Evolutionary conservation across 78 protist genomes (phyloP).

Genomic region (Mantamonas sphyraenae): DNA sequence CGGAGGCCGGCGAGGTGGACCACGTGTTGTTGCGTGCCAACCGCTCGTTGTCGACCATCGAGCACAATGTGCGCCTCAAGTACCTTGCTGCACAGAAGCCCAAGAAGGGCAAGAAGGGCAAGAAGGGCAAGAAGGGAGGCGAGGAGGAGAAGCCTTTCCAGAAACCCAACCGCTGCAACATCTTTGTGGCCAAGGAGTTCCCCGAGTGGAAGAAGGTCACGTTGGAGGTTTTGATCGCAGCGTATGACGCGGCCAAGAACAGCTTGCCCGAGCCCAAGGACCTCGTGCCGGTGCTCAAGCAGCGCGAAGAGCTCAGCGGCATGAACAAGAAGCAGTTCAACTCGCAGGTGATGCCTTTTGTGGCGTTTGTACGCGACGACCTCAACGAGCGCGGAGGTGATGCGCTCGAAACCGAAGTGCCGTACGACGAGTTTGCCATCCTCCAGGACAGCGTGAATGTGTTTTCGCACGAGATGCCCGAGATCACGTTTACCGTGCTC

Average conservation of each 20-base stretch:
- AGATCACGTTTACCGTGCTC: too few relatives aligned
- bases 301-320: not conserved
- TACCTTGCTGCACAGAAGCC: not conserved
- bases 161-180: not conserved
- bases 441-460: too few relatives aligned
- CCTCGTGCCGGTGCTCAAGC: not conserved
- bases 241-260: not conserved
- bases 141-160: not conserved
- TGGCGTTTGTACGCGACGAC: not conserved
- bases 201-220: not conserved
- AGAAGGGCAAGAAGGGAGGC: not conserved
- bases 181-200: not conserved
- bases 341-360: conserved; percentile 25
- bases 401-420: not conserved
- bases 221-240: not conserved
- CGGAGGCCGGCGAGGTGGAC: too few relatives aligned
- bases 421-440: not conserved
- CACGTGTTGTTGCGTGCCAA: not conserved
- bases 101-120: not conserved
- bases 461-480: too few relatives aligned
- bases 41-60: not conserved
- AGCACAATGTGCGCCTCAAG: not conserved
- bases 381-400: not conserved
- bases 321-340: not conserved
- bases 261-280: not conserved